Conservation (phyloP, 352 stramenopile species). For the Phytophthora sp. region DNA sequence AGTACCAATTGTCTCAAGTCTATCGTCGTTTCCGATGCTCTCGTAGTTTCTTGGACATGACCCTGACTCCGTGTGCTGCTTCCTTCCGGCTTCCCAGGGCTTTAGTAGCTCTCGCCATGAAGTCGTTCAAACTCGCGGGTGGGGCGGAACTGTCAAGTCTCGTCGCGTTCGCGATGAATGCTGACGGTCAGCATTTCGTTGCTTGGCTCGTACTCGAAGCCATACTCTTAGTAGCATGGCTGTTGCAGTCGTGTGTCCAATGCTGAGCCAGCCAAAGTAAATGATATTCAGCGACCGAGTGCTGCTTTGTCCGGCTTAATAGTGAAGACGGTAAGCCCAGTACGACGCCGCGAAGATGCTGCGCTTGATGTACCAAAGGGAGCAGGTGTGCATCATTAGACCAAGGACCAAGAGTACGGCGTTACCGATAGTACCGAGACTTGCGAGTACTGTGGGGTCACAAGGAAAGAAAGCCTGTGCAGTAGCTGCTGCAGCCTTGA, state of each 20-base stretch:
- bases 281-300: slow-evolving; percentile 52
- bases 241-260: slow-evolving; percentile 30
- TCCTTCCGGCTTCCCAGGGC: not conserved
- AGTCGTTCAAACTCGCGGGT: slow-evolving; percentile 11
- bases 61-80: not conserved
- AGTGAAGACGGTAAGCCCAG: slow-evolving; percentile 55
- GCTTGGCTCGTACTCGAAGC: slow-evolving; percentile 13
- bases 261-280: slow-evolving; percentile 66
- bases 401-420: slow-evolving; percentile 44
- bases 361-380: slow-evolving; percentile 66
- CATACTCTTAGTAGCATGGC: slow-evolving; percentile 33
- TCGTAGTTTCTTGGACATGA: slow-evolving; percentile 15
- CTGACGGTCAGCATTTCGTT: slow-evolving; percentile 16
- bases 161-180: slow-evolving; percentile 19
- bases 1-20: not conserved
- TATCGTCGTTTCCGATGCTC: slow-evolving; percentile 18
- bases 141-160: slow-evolving; percentile 4
- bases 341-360: slow-evolving; percentile 61
- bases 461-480: slow-evolving; percentile 59
- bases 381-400: slow-evolving; percentile 48
- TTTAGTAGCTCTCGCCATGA: slow-evolving; percentile 8
- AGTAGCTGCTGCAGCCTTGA: slow-evolving; percentile 53
- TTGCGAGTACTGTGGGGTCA: slow-evolving; percentile 40
- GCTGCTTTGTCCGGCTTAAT: slow-evolving; percentile 24
- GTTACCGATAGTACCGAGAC: slow-evolving; percentile 48